phyloP scores from a whole-genome alignment of 108 stramenopile species.

The Pseudonitzschia multiseries region DNA sequence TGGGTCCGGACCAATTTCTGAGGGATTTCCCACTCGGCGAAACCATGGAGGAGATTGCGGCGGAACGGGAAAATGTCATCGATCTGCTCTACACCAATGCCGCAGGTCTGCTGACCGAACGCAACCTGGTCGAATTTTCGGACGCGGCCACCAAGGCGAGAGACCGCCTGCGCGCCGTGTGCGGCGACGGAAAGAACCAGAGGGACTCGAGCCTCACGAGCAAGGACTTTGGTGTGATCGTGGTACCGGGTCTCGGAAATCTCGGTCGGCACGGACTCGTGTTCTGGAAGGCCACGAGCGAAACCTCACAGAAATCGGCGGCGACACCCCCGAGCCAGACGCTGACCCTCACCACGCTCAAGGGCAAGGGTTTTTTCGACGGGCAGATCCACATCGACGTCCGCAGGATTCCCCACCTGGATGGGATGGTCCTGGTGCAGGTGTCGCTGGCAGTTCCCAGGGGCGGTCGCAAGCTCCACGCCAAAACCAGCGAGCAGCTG shows the following conservation, averaged over 20 bases:
- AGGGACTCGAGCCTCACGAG: not conserved
- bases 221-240: constrained; percentile 44
- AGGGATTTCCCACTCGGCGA: not conserved
- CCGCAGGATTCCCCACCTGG: constrained; percentile 8
- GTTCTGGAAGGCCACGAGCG: constrained; percentile 39
- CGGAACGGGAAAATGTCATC: constrained; percentile 33
- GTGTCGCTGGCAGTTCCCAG: constrained; percentile 54
- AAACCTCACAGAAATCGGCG: constrained; percentile 19
- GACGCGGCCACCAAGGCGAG: constrained; percentile 29
- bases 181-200: constrained; percentile 11
- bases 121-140: constrained; percentile 71
- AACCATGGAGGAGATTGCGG: constrained; percentile 13
- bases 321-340: constrained; percentile 19
- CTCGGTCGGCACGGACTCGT: constrained; percentile 66
- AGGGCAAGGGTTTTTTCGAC: constrained; percentile 68
- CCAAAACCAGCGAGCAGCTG: constrained; percentile 11
- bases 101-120: constrained; percentile 39
- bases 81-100: constrained; percentile 49
- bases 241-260: constrained; percentile 61
- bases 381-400: constrained; percentile 58
- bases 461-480: constrained; percentile 42
- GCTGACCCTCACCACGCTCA: constrained; percentile 48
- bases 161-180: constrained; percentile 6
- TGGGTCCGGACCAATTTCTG: constrained; percentile 29
- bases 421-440: constrained; percentile 27